Conservation (phyloP, 2,329 filamentous ascomycete genomes). For the Passalora sequoiae region DNA sequence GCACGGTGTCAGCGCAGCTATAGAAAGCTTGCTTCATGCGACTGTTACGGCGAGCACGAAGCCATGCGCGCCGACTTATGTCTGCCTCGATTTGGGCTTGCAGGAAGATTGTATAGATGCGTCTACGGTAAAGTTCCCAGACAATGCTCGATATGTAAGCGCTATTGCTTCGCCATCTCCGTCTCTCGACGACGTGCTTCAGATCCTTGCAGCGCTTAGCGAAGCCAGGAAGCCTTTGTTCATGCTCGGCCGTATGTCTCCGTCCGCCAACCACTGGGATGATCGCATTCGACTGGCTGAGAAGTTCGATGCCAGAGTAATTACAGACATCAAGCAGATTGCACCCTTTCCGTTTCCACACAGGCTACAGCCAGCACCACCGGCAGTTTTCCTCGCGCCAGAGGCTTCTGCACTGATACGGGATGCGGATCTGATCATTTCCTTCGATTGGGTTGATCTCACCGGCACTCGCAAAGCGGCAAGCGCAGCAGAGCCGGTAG, state of each 20-base stretch:
- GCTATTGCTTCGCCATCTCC: constrained; percentile 10
- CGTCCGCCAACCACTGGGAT: constrained; percentile 9
- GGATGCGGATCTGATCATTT: constrained; percentile 19
- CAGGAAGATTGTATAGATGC: constrained; percentile 16
- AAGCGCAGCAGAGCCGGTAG: constrained; percentile 3
- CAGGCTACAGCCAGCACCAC: constrained; percentile 9
- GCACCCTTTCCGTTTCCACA: constrained; percentile 18
- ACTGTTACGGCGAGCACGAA: constrained; percentile 10
- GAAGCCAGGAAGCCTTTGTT: constrained; percentile 15
- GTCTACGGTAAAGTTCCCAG: constrained; percentile 11
- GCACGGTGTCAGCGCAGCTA: constrained; percentile 13
- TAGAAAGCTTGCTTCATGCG: constrained; percentile 16
- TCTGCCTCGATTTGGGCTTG: constrained; percentile 16
- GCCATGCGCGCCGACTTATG: constrained; percentile 18
- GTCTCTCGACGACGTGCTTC: constrained; percentile 7
- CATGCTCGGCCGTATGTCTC: constrained; percentile 15
- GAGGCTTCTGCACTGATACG: constrained; percentile 11
- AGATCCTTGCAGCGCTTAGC: constrained; percentile 8
- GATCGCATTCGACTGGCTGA: constrained; percentile 16
- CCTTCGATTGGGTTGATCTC: constrained; percentile 22
- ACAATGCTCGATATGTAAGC: constrained; percentile 11
- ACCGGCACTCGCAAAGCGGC: constrained; percentile 16
- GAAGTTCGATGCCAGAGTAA: constrained; percentile 15
- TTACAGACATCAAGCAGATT: constrained; percentile 20
- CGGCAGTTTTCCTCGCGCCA: constrained; percentile 13